phyloP scores from a whole-genome alignment of 495 filamentous ascomycete species.

The Lepidopterella palustris region DNA sequence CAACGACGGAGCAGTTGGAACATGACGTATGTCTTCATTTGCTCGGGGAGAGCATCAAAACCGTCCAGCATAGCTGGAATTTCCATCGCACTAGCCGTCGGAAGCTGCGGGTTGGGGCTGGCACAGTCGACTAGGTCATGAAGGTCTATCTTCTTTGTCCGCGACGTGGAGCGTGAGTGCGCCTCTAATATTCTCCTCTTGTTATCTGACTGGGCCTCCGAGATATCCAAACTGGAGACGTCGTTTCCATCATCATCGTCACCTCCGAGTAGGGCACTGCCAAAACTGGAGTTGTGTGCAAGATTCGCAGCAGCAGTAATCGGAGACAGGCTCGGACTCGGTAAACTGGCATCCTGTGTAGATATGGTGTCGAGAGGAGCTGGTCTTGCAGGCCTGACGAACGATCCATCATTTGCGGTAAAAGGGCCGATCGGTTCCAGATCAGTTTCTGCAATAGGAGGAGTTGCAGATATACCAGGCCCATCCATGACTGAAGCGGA shows the following conservation, averaged over 20 bases:
- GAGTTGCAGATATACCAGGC: slow-evolving; percentile 35
- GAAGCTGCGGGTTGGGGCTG: slow-evolving; percentile 27
- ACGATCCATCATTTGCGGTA: slow-evolving; percentile 22
- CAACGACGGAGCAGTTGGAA: slow-evolving; percentile 88
- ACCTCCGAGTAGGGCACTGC: slow-evolving; percentile 2
- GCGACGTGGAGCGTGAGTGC: slow-evolving; percentile 1
- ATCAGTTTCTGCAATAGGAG: slow-evolving; percentile 38
- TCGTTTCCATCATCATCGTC: slow-evolving; percentile 28
- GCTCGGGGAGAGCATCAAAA: slow-evolving; percentile 82
- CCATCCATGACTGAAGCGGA: slow-evolving; percentile 17
- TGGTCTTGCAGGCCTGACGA: slow-evolving; percentile 15
- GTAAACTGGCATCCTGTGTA: slow-evolving; percentile 81
- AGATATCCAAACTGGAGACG: slow-evolving; percentile 28
- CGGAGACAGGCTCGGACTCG: slow-evolving; percentile 90
- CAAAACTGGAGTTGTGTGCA: slow-evolving; percentile 19
- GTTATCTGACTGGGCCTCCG: slow-evolving; percentile 11
- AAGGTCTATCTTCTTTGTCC: slow-evolving; percentile 11
- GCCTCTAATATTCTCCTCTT: neutral
- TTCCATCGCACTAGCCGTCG: slow-evolving; percentile 54
- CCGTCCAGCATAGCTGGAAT: slow-evolving; percentile 78
- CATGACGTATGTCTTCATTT: slow-evolving; percentile 90
- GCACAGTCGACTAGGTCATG: neutral
- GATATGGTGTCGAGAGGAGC: slow-evolving; percentile 53
- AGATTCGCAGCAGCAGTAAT: slow-evolving; percentile 72
- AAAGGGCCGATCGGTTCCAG: slow-evolving; percentile 29